phyloP scores from a whole-genome alignment of 2,329 filamentous ascomycete genomes.

The Trichoderma sp. region DNA sequence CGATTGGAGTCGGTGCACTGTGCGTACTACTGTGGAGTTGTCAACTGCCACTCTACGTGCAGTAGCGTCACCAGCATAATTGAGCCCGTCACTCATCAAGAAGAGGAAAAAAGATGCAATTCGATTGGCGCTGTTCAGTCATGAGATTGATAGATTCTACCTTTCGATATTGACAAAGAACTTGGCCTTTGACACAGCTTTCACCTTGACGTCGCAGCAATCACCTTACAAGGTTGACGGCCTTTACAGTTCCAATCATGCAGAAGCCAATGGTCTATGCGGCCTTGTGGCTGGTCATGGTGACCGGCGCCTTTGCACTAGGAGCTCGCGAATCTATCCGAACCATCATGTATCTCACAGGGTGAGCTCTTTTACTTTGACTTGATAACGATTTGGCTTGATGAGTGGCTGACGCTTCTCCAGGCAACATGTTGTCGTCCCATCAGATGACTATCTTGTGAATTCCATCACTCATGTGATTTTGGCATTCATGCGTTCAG shows the following conservation, averaged over 20 bases:
- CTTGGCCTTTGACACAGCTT: neutral
- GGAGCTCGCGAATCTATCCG: slow-evolving; percentile 22
- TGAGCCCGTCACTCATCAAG: neutral
- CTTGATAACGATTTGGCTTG: neutral
- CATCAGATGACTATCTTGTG: slow-evolving; percentile 35
- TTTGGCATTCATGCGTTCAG: slow-evolving; percentile 56
- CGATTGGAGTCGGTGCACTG: neutral
- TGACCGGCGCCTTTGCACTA: neutral
- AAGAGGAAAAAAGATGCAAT: neutral
- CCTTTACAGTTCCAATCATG: neutral
- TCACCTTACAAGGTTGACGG: neutral
- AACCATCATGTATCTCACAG: slow-evolving; percentile 51
- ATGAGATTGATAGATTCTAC: neutral
- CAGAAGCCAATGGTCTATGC: neutral
- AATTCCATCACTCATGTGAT: slow-evolving; percentile 54
- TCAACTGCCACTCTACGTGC: neutral
- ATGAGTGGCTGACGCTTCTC: neutral
- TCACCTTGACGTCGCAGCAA: neutral
- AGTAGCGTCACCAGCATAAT: neutral
- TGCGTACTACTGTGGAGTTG: neutral
- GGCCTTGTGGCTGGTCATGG: slow-evolving; percentile 14
- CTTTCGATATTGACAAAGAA: neutral
- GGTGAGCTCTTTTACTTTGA: slow-evolving; percentile 34
- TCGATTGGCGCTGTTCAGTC: no score
- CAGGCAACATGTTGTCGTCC: slow-evolving; percentile 49